Base-by-base conservation (phyloP, 164 flowering plant genomes). In the Dillenia turbinata region DNA sequence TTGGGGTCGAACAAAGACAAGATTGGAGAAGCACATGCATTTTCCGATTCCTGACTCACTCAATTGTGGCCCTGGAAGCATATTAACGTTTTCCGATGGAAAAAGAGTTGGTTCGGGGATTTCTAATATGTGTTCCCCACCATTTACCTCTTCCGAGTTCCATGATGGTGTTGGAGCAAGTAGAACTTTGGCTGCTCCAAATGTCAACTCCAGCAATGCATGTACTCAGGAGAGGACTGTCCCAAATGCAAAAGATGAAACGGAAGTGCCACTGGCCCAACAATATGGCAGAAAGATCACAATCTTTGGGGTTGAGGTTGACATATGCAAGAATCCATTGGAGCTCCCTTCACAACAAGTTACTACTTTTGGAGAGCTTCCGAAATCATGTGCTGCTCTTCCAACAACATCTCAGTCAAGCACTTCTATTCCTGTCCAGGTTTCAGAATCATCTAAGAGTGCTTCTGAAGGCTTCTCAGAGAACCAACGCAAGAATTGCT, bases 281-380 rank as follows among this genome's bases (percentile, higher is more conserved):
- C 49, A 71, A 11, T 61, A 57, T 12, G 62, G 62, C 43, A 24
- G 57, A 16, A 71, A 52, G n/a, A 58, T 44, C 64, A 81, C 49
- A 78, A 60, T 85, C 14, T 83, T 83, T 66, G 90, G 87, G 33
- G 82, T 81, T 66, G 90, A 85, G 33, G 82, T 81, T 60, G 63
- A 75, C 63, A 55, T 83, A 52, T 64, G 48, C 17, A 63, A 57
- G 26, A 65, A 19, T 59, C 69, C 65, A 56, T 1, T 60, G 43
- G 82, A 77, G 73, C 71, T 72, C 61, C 71, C 77, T 61, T 73
- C 85, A 67, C 71, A 16, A 49, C 69, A 63, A 72, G 51, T 54
- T 49, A 59, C 64, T 17, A 61, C 57, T 67, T 66, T 76, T 44
- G 54, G 56, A 19, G 63, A 62, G 24, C 56, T 47, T 14, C 59